Conservation (phyloP, 257 asterid genomes). For the Solanum microdontum region DNA sequence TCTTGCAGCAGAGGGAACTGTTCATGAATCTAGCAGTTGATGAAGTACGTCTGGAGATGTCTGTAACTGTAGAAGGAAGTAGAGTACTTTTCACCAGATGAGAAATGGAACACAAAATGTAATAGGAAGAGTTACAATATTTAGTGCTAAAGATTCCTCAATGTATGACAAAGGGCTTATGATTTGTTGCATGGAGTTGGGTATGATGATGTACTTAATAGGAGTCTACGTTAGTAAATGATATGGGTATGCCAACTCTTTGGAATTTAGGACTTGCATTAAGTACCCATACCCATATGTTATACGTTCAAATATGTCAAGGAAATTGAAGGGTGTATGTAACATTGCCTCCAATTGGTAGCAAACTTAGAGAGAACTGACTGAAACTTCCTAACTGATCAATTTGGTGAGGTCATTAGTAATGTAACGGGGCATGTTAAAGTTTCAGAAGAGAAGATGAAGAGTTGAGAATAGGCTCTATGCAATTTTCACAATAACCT, state of each 20-base stretch:
- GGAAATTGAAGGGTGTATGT: neutral
- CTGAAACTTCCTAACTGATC: neutral
- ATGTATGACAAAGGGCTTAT: neutral
- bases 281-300: neutral
- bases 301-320: neutral
- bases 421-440: neutral
- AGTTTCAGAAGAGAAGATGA: neutral
- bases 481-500: neutral
- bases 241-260: neutral
- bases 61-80: neutral
- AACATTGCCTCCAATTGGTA: neutral
- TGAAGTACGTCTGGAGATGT: neutral
- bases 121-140: neutral
- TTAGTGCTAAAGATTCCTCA: neutral
- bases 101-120: neutral
- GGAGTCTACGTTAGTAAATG: neutral
- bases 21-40: neutral
- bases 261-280: neutral
- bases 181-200: neutral
- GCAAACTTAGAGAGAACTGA: neutral
- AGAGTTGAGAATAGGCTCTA: neutral
- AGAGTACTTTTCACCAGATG: neutral
- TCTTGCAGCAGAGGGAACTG: neutral
- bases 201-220: neutral
- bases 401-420: neutral